Evolutionary conservation across 441 rosid genomes (phyloP).

Genomic region (Pelargonium citronellum): DNA sequence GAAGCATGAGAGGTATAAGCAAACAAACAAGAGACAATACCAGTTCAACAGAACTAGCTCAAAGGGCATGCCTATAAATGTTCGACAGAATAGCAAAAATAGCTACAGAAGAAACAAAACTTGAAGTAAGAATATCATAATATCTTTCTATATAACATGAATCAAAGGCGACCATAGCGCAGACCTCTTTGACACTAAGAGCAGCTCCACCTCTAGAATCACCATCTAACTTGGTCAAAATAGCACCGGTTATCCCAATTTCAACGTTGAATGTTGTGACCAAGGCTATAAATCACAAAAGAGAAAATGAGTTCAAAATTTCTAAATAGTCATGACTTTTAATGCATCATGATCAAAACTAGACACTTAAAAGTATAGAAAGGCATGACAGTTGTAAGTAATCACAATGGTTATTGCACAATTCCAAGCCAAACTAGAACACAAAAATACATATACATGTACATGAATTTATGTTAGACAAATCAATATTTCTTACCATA

Average conservation of each 20-base stretch:
- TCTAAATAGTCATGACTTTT: not conserved
- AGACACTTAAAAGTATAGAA: too few species aligned
- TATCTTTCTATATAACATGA: constrained; percentile 7
- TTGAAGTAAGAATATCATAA: constrained; percentile 1
- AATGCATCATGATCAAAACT: not conserved
- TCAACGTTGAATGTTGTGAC: constrained; percentile 90
- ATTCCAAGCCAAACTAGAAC: not conserved
- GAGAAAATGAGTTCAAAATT: constrained; percentile 16
- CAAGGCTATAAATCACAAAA: constrained; percentile 50
- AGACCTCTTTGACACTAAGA: constrained; percentile 92
- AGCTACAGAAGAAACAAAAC: not conserved
- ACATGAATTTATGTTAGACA: constrained; percentile 1
- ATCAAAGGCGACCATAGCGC: constrained; percentile 19
- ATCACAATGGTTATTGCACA: not conserved
- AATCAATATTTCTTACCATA: not conserved
- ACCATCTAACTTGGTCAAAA: constrained; percentile 93
- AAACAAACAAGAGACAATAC: not conserved
- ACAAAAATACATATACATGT: constrained; percentile 12
- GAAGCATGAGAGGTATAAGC: constrained; percentile 1
- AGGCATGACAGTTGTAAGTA: not conserved
- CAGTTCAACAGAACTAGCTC: not conserved
- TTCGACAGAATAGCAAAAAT: not conserved
- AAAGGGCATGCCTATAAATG: too few species aligned
- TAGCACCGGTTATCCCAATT: constrained; percentile 98
- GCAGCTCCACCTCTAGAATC: constrained; percentile 99